phyloP scores from a whole-genome alignment of 371 early-diverging fungal genomes.

The Rhizomucor miehei region DNA sequence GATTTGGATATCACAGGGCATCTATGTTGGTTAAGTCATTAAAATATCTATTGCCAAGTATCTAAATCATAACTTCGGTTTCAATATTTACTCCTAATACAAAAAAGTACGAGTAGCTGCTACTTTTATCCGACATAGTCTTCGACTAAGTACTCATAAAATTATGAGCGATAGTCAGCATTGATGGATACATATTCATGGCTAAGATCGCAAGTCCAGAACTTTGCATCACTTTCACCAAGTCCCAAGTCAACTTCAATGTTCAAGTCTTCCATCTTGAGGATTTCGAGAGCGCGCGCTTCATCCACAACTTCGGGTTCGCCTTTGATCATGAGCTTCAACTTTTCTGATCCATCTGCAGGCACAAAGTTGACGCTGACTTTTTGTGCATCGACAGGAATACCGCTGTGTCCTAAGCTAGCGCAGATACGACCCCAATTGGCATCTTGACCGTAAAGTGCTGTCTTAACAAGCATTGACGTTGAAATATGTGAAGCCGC shows the following conservation, averaged over 20 bases:
- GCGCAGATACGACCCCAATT: slow-evolving; percentile 91
- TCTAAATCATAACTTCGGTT: too few relatives aligned
- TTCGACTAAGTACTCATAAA: too few relatives aligned
- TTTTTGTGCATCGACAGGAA: slow-evolving; percentile 63
- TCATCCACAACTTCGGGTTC: slow-evolving; percentile 84
- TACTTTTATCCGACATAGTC: too few relatives aligned
- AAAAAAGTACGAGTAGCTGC: too few relatives aligned
- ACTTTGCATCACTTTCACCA: slow-evolving; percentile 72
- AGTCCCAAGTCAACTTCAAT: slow-evolving; percentile 78
- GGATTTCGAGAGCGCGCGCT: slow-evolving; percentile 74
- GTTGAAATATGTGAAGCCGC: slow-evolving; percentile 88
- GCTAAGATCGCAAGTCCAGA: slow-evolving; percentile 94
- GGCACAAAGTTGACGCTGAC: slow-evolving; percentile 77
- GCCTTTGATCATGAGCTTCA: slow-evolving; percentile 78
- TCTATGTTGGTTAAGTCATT: too few relatives aligned
- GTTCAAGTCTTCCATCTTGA: slow-evolving; percentile 80
- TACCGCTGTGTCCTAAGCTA: slow-evolving; percentile 54
- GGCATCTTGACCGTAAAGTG: slow-evolving; percentile 93
- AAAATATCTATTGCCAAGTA: too few relatives aligned
- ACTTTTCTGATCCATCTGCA: slow-evolving; percentile 54
- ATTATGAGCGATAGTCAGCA: slow-evolving; percentile 81
- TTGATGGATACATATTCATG: slow-evolving; percentile 95
- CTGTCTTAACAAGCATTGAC: slow-evolving; percentile 92
- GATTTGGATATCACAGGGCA: too few relatives aligned
- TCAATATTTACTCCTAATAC: too few relatives aligned